Conservation (phyloP, 345 rosid genomes). For the Salix exigua region DNA sequence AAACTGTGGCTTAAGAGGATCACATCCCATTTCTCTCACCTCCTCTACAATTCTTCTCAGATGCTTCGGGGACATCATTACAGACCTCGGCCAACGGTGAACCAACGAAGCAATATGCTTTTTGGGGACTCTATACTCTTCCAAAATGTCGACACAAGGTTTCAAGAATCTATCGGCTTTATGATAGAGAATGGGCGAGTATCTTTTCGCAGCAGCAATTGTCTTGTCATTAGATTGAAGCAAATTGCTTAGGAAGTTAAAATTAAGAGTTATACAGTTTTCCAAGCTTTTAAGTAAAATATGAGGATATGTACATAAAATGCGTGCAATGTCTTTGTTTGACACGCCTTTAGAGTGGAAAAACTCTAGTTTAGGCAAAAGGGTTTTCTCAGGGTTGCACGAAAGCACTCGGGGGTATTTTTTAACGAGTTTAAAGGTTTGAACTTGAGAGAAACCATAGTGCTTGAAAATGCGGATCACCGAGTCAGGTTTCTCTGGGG, state of each 20-base stretch:
- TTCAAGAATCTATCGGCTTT: background rate
- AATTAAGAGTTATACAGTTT: conserved; percentile 11
- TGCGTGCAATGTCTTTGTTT: background rate
- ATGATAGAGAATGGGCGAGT: background rate
- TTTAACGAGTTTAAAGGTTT: conserved; percentile 15
- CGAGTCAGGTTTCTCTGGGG: conserved; percentile 21
- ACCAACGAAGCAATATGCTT: background rate
- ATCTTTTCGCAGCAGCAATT: background rate
- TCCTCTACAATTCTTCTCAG: conserved; percentile 10
- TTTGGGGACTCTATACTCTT: conserved; percentile 14
- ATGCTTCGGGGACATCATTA: background rate
- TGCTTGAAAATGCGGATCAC: conserved; percentile 16
- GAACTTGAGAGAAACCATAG: conserved; percentile 25
- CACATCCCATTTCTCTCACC: conserved; percentile 43
- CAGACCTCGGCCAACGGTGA: background rate
- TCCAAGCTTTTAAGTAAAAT: conserved; percentile 6
- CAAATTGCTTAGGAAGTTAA: conserved; percentile 2
- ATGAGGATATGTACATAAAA: background rate
- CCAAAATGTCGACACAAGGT: conserved; percentile 3
- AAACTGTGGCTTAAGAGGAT: conserved; percentile 33
- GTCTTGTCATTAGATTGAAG: background rate
- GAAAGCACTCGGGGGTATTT: conserved; percentile 9
- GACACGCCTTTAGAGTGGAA: conserved; percentile 19
- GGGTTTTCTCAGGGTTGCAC: conserved; percentile 15
- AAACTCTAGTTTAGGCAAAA: conserved; percentile 29